These are phyloP conservation scores for Phytophthora hibernalis DNA, from an alignment of 352 stramenopile species.

Conservation along the genomic window DNA sequence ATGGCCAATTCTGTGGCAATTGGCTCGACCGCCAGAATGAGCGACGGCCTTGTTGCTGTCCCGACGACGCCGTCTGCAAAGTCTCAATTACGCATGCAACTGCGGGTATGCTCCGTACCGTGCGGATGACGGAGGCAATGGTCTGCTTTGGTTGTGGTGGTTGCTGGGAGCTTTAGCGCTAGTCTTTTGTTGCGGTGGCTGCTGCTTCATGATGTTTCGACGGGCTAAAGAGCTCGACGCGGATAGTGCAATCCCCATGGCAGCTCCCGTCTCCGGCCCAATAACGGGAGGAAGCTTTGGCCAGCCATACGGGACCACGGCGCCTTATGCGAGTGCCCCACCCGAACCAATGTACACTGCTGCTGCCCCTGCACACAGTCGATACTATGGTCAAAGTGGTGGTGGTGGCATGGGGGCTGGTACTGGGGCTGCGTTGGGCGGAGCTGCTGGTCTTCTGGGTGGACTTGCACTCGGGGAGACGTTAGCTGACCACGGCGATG, in stretches of 20 bases:
- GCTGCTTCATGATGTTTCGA: constrained; percentile 34
- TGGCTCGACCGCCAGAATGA: constrained; percentile 59
- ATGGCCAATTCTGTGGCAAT: constrained; percentile 60
- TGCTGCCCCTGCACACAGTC: constrained; percentile 30
- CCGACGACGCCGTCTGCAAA: constrained; percentile 46
- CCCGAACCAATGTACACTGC: constrained; percentile 24
- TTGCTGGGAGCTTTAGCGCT: constrained; percentile 39
- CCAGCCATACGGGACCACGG: constrained; percentile 15
- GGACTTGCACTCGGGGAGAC: constrained; percentile 50
- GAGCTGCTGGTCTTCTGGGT: constrained; percentile 51
- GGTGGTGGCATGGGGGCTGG: constrained; percentile 53
- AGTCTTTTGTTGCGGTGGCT: constrained; percentile 38
- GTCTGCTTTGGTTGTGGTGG: constrained; percentile 57
- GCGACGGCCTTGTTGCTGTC: constrained; percentile 57
- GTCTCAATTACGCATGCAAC: constrained; percentile 63
- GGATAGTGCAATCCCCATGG: constrained; percentile 26
- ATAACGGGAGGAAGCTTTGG: constrained; percentile 1
- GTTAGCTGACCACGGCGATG: constrained; percentile 40
- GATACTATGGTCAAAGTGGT: constrained; percentile 24
- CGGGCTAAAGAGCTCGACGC: constrained; percentile 3
- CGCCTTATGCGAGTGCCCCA: constrained; percentile 24
- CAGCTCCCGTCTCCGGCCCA: constrained; percentile 18
- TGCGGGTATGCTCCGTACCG: constrained; percentile 32
- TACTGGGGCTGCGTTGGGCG: constrained; percentile 54
- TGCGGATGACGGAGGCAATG: constrained; percentile 13